Conservation (phyloP, 805 yeast genomes). For the Teunomyces aglyptinius region DNA sequence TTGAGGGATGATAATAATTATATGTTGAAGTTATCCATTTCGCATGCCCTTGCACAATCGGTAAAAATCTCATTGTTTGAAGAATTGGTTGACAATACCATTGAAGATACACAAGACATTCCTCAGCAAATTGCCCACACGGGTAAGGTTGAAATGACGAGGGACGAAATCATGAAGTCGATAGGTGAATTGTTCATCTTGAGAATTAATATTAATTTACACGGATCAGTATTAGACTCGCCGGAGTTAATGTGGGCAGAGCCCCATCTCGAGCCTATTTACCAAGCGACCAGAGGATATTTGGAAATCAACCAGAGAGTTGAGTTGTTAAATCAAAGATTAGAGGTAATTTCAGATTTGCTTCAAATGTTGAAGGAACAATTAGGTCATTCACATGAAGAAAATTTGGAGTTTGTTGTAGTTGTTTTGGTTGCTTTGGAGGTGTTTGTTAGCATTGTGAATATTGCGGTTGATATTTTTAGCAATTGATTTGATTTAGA, state of each 20-base stretch:
- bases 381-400: slow-evolving; percentile 89
- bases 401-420: slow-evolving; percentile 86
- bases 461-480: slow-evolving; percentile 62
- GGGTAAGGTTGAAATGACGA: slow-evolving; percentile 92
- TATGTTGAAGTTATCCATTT: slow-evolving; percentile 87
- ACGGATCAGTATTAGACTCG: slow-evolving; percentile 87
- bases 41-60: slow-evolving; percentile 94
- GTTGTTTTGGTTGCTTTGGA: slow-evolving; percentile 90
- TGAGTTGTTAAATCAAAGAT: slow-evolving; percentile 80
- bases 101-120: slow-evolving; percentile 94
- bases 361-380: slow-evolving; percentile 96
- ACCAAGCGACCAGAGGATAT: slow-evolving; percentile 95
- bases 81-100: slow-evolving; percentile 93
- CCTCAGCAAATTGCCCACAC: slow-evolving; percentile 94
- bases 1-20: slow-evolving; percentile 85
- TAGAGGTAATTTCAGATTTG: slow-evolving; percentile 91
- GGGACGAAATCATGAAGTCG: slow-evolving; percentile 94
- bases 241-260: slow-evolving; percentile 99
- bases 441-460: slow-evolving; percentile 81
- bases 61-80: slow-evolving; percentile 94
- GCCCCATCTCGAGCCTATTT: slow-evolving; percentile 95
- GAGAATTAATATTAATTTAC: slow-evolving; percentile 75
- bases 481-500: slow-evolving; percentile 11
- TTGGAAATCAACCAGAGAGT: slow-evolving; percentile 94
- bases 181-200: slow-evolving; percentile 94